Percentiles rank a stretch among this genome's conserved stretches.
Evolutionary conservation across 2,329 filamentous ascomycete species (phyloP).

Genomic region (Cytospora piceicola): DNA sequence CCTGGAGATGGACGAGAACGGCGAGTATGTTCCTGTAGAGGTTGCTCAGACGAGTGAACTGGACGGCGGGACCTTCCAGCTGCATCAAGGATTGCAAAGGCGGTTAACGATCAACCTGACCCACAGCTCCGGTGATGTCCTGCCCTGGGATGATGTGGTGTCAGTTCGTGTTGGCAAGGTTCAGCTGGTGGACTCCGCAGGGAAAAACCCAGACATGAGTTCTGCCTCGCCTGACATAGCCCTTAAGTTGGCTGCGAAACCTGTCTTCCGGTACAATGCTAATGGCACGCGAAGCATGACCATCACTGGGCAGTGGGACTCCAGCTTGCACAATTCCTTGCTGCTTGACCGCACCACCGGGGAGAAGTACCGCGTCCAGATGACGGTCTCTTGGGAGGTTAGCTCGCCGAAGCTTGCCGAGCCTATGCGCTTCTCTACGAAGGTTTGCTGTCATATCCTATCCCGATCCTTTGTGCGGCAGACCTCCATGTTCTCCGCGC

Average conservation of each 20-base stretch:
- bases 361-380: slow-evolving; percentile 90
- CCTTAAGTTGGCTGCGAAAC: slow-evolving; percentile 76
- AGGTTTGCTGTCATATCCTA: slow-evolving; percentile 81
- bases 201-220: slow-evolving; percentile 81
- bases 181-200: slow-evolving; percentile 80
- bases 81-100: slow-evolving; percentile 92
- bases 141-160: slow-evolving; percentile 86
- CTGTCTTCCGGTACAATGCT: slow-evolving; percentile 79
- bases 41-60: slow-evolving; percentile 83
- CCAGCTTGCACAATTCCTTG: slow-evolving; percentile 87
- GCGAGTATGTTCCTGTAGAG: slow-evolving; percentile 89
- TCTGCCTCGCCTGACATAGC: slow-evolving; percentile 73
- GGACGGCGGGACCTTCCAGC: slow-evolving; percentile 88
- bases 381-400: slow-evolving; percentile 85
- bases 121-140: slow-evolving; percentile 83
- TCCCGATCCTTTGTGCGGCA: slow-evolving; percentile 84
- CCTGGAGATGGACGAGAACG: slow-evolving; percentile 87
- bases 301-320: slow-evolving; percentile 94
- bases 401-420: slow-evolving; percentile 81
- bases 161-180: slow-evolving; percentile 79
- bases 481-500: slow-evolving; percentile 80
- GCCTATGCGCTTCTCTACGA: slow-evolving; percentile 83
- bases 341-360: slow-evolving; percentile 90
- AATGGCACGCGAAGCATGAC: slow-evolving; percentile 90
- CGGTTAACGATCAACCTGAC: slow-evolving; percentile 87